Conservation (phyloP, 176 grass and related monocot species). For the Bolboschoenus planiculmis region DNA sequence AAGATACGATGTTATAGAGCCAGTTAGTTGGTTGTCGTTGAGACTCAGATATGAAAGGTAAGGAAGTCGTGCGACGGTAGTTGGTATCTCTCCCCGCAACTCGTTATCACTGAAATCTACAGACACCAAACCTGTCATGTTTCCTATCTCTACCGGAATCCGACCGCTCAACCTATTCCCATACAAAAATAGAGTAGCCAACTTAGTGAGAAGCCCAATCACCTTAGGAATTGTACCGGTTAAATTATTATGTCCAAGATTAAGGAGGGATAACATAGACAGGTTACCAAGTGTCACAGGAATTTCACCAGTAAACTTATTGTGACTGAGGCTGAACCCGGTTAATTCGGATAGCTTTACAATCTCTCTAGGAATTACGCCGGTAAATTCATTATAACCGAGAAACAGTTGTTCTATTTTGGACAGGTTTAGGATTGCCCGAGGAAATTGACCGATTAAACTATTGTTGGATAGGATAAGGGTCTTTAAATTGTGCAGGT, state of each 20-base stretch:
- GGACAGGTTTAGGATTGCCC: background rate
- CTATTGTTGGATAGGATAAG: background rate
- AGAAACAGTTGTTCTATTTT: background rate
- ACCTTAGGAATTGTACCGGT: no score
- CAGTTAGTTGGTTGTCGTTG: conserved; percentile 14
- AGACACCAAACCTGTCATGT: background rate
- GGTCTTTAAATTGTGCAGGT: background rate
- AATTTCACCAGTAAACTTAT: conserved; percentile 5
- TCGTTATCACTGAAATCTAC: conserved; percentile 24
- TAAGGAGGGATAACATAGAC: no score
- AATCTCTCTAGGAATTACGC: background rate
- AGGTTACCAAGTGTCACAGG: conserved; percentile 5
- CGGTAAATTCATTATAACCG: background rate
- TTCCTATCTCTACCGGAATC: conserved; percentile 22
- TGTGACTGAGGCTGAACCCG: background rate
- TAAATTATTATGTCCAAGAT: no score
- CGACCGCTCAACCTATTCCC: background rate
- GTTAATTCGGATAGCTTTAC: background rate
- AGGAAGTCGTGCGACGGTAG: conserved; percentile 1
- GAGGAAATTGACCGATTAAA: conserved; percentile 1
- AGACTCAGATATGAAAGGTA: background rate
- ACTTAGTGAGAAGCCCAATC: background rate
- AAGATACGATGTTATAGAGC: conserved; percentile 1
- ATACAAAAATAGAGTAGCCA: background rate
- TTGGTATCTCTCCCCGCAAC: conserved; percentile 13